Evolutionary conservation across 2,329 filamentous ascomycete genomes (phyloP), one percentile per base, ranked within the genome.

Genomic region (Penicillium hesseltinei): DNA sequence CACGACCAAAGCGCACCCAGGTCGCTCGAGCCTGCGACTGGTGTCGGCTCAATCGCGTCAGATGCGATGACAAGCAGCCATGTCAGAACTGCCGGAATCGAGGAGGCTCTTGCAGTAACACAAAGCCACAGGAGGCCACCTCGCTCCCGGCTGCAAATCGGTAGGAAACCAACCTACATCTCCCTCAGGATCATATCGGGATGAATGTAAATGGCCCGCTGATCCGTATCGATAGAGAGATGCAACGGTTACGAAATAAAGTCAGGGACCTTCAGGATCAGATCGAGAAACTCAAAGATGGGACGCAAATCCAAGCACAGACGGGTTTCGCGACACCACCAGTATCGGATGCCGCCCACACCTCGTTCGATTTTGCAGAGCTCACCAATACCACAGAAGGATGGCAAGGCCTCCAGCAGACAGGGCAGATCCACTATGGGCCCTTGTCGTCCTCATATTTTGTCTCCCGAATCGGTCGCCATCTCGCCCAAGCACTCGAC

Each of bases 71-170:
- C 45, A 47, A 47, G 29, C 45, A 47, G 13, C 45, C 45, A 47
- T 47, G 45, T 23, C 45, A 35, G 8, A 47, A 47, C 19, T 47
- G 59, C 21, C 23, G 21, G 23, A 54, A 21, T 15, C 49, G 49
- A 11, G 57, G 53, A 15, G 39, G 33, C 5, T 25, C 46, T 21
- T 61, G 59, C 46, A 61, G 52, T 35, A 61, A 57, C 27, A 49
- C 52, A 15, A 57, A 50, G 29, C 52, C 21, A 40, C 23, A 27
- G 7, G 52, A 59, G 36, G 49, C 57, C 11, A 45, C 38, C 17
- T 53, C 57, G 25, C 40, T 59, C 5, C 53, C 59, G 3, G 48
- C 48, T 31, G 48, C 48, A 42, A 51, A 51, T 25, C 36, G 48
- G 48, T 51, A 51, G 35, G 48, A 42, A 42, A n/a, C 15, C 13